These are phyloP conservation scores for Thalassiosira exigua DNA, from an alignment of 352 stramenopile species.

Conservation along the genomic window DNA sequence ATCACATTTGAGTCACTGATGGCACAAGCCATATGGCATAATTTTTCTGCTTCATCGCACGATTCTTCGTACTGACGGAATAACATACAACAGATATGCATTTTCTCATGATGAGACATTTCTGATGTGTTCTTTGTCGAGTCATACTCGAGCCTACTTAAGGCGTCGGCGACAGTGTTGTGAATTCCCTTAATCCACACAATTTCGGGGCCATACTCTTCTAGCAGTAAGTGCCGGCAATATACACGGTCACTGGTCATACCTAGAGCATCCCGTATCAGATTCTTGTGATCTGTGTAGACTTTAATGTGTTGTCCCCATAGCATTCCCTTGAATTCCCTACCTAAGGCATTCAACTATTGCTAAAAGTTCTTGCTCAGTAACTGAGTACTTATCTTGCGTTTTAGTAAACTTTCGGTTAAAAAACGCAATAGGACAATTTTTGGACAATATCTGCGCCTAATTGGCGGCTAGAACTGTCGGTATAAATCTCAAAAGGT, in stretches of 20 bases:
- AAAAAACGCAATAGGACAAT: constrained; percentile 51
- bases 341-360: constrained; percentile 63
- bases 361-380: constrained; percentile 50
- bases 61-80: too few relatives aligned
- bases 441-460: constrained; percentile 49
- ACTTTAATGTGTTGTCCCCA: constrained; percentile 48
- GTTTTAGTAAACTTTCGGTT: constrained; percentile 51
- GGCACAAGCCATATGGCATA: too few relatives aligned
- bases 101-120: too few relatives aligned
- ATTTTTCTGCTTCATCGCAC: too few relatives aligned
- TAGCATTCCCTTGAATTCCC: constrained; percentile 67
- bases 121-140: too few relatives aligned
- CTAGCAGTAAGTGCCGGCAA: constrained; percentile 23
- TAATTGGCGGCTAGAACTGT: constrained; percentile 29
- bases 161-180: constrained; percentile 23
- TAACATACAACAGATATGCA: too few relatives aligned
- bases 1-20: too few relatives aligned
- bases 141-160: constrained; percentile 39
- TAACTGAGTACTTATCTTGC: constrained; percentile 54
- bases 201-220: constrained; percentile 26
- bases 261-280: constrained; percentile 12
- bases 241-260: constrained; percentile 24
- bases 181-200: constrained; percentile 23
- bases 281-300: constrained; percentile 36
- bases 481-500: constrained; percentile 31